Percentiles rank a stretch among this genome's conserved stretches.
phyloP scores from a whole-genome alignment of 2,329 filamentous ascomycete genomes.

The Amauroascus verrucosus region DNA sequence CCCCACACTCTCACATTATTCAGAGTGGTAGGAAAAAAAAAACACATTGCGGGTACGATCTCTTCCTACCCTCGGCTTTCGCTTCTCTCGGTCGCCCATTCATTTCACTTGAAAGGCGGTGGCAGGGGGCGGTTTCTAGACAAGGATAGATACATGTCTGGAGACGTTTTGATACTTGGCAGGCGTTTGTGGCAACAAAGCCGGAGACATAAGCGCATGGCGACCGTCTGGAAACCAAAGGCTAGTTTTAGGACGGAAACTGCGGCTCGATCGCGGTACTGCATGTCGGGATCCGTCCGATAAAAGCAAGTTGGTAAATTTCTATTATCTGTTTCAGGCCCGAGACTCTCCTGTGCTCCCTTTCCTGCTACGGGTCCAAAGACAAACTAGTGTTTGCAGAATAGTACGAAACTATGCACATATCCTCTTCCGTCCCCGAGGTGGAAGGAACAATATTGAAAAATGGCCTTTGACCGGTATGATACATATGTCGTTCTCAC shows the following conservation, averaged over 20 bases:
- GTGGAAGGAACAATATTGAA: background rate
- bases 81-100: too few relatives aligned
- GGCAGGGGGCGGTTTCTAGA: background rate
- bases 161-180: background rate
- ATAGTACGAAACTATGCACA: too few relatives aligned
- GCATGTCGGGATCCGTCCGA: slow-evolving; percentile 2
- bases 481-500: background rate
- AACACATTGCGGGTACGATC: background rate
- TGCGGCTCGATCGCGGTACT: background rate
- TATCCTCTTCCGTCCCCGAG: too few relatives aligned
- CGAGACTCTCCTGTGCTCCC: background rate
- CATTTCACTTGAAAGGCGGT: too few relatives aligned
- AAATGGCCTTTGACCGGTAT: background rate
- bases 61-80: background rate
- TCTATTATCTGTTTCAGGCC: background rate
- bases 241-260: background rate
- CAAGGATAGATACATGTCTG: background rate
- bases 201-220: background rate
- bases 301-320: background rate
- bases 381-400: too few relatives aligned
- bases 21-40: too few relatives aligned
- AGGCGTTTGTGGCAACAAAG: background rate
- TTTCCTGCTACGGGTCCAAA: too few relatives aligned
- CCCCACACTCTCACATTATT: background rate
- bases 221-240: background rate